These are phyloP conservation scores for Stereocaulon alpinum DNA, from an alignment of 495 filamentous ascomycete genomes.

Conservation along the genomic window DNA sequence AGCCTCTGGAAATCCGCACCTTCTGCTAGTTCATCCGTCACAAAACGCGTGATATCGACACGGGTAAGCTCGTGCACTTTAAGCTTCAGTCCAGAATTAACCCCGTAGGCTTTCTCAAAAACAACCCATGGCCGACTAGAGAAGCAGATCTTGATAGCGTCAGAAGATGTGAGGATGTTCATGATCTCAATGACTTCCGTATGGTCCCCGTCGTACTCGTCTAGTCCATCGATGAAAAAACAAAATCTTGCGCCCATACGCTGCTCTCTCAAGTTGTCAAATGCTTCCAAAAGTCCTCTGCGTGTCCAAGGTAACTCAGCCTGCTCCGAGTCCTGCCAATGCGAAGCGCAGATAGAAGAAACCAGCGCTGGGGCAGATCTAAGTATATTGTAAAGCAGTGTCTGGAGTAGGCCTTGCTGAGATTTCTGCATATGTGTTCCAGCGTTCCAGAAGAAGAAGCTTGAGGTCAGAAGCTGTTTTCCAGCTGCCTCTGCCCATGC, in stretches of 20 bases:
- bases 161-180: constrained; percentile 9
- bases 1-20: background rate
- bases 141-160: constrained; percentile 36
- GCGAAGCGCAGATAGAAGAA: constrained; percentile 2
- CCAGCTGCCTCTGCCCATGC: constrained; percentile 23
- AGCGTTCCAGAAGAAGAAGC: constrained; percentile 38
- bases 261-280: background rate
- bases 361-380: constrained; percentile 27
- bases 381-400: constrained; percentile 32
- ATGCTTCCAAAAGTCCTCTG: background rate
- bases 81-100: constrained; percentile 7
- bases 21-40: background rate
- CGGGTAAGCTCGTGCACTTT: background rate
- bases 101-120: constrained; percentile 30
- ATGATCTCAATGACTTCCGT: constrained; percentile 20
- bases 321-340: background rate
- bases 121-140: constrained; percentile 40
- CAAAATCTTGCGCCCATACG: constrained; percentile 22
- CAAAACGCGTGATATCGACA: background rate
- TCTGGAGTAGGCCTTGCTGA: constrained; percentile 31
- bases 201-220: constrained; percentile 27
- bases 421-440: constrained; percentile 32
- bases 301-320: background rate
- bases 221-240: constrained; percentile 40
- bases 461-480: constrained; percentile 26